Conservation (phyloP, 2,329 filamentous ascomycete species). For the Botrytis aclada region DNA sequence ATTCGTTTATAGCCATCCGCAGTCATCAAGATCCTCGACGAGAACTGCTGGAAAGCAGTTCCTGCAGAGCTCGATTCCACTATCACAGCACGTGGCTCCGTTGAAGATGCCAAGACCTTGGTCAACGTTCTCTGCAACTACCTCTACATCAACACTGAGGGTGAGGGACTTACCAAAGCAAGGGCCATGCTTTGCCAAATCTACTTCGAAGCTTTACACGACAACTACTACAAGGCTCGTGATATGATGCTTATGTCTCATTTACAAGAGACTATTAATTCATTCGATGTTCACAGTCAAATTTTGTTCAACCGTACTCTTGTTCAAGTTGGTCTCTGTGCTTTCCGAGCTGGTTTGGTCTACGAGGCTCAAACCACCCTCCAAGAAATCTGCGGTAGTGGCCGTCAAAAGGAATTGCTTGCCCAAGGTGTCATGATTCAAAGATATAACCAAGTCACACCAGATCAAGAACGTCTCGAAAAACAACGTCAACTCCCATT, state of each 20-base stretch:
- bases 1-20: slow-evolving; percentile 63
- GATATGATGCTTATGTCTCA: slow-evolving; percentile 99
- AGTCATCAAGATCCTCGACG: slow-evolving; percentile 90
- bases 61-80: slow-evolving; percentile 67
- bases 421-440: slow-evolving; percentile 99
- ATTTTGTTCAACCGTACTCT: slow-evolving; percentile 98
- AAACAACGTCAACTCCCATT: slow-evolving; percentile 96
- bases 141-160: slow-evolving; percentile 90
- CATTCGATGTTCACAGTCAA: slow-evolving; percentile 95
- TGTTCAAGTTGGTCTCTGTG: slow-evolving; percentile 96
- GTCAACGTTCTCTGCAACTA: slow-evolving; percentile 90
- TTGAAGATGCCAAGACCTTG: slow-evolving; percentile 68
- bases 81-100: slow-evolving; percentile 71
- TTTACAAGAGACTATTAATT: slow-evolving; percentile 92
- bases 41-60: slow-evolving; percentile 85
- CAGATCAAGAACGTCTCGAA: slow-evolving; percentile 95
- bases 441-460: slow-evolving; percentile 91
- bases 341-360: slow-evolving; percentile 93
- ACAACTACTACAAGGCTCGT: slow-evolving; percentile 95
- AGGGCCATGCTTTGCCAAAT: slow-evolving; percentile 98
- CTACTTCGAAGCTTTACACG: slow-evolving; percentile 95
- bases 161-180: slow-evolving; percentile 75
- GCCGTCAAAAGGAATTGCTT: slow-evolving; percentile 94
- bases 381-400: slow-evolving; percentile 96
- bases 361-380: slow-evolving; percentile 98